Evolutionary conservation across 148 eudicot genomes (phyloP).

Genomic region (Diospyros kaki): DNA sequence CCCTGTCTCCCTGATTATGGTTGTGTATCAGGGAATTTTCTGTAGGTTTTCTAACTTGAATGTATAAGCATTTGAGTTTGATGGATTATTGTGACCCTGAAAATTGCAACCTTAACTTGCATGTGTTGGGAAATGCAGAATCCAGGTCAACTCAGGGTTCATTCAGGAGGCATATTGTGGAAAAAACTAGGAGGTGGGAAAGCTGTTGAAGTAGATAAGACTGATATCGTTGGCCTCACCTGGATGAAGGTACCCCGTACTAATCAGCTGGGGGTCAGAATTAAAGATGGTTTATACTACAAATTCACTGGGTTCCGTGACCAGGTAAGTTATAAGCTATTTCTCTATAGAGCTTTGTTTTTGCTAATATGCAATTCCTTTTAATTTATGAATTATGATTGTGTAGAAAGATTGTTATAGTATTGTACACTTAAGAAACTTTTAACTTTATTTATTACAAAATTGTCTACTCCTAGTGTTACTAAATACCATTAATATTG

Average conservation of each 20-base stretch:
- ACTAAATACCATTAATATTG: neutral
- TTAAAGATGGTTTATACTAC: constrained; percentile 81
- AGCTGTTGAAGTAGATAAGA: constrained; percentile 77
- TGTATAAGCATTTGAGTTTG: neutral
- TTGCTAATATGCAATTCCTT: neutral
- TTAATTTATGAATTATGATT: too few species aligned
- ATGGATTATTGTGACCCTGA: neutral
- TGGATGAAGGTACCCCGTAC: constrained; percentile 98
- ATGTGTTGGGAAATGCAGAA: constrained; percentile 44
- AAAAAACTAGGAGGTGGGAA: constrained; percentile 97
- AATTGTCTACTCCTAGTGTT: neutral
- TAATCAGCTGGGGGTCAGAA: constrained; percentile 79
- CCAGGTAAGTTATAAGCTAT: constrained; percentile 36
- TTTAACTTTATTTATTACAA: neutral
- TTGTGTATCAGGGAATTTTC: neutral
- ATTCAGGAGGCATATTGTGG: constrained; percentile 78
- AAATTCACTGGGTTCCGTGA: constrained; percentile 91
- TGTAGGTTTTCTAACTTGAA: neutral
- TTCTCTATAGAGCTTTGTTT: neutral
- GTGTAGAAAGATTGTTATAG: neutral
- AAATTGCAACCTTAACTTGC: neutral
- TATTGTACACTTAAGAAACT: neutral
- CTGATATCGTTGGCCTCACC: constrained; percentile 53
- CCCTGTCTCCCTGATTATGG: neutral
- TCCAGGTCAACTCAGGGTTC: constrained; percentile 76